A percentile compares a stretch with the other conserved stretches of the same genome.
phyloP scores from a whole-genome alignment of 345 rosid species.

The Chamaenerion angustifolium region DNA sequence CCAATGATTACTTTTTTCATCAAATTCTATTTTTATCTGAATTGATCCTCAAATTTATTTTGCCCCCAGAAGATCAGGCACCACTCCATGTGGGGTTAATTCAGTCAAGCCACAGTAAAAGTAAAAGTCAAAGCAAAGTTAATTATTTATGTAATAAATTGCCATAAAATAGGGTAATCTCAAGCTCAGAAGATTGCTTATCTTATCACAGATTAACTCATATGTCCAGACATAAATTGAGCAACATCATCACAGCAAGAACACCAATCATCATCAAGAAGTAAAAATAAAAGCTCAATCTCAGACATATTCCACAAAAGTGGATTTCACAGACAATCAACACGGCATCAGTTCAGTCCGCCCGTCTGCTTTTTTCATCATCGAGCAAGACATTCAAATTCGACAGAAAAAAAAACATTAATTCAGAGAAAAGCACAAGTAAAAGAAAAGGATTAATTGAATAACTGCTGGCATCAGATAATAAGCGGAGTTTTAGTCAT shows the following conservation, averaged over 20 bases:
- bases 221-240: constrained; percentile 51
- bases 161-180: no score
- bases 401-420: no score
- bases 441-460: neutral
- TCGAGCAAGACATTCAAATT: constrained; percentile 4
- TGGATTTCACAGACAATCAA: constrained; percentile 62
- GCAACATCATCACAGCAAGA: constrained; percentile 43
- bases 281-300: constrained; percentile 4
- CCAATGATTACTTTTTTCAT: no score
- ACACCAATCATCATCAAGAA: neutral
- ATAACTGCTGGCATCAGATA: constrained; percentile 31
- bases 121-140: no score
- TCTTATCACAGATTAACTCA: constrained; percentile 31
- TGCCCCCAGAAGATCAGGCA: no score
- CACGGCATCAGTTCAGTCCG: constrained; percentile 91
- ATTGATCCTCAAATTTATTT: no score
- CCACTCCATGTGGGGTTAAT: no score
- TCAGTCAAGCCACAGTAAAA: no score
- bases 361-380: constrained; percentile 90
- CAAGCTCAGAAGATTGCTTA: constrained; percentile 41
- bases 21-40: no score
- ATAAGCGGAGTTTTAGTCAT: constrained; percentile 32
- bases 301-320: constrained; percentile 38
- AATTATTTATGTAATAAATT: no score
- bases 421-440: no score